Base-by-base conservation (phyloP, 208 protist genomes). In the Leishmania tarentolae region DNA sequence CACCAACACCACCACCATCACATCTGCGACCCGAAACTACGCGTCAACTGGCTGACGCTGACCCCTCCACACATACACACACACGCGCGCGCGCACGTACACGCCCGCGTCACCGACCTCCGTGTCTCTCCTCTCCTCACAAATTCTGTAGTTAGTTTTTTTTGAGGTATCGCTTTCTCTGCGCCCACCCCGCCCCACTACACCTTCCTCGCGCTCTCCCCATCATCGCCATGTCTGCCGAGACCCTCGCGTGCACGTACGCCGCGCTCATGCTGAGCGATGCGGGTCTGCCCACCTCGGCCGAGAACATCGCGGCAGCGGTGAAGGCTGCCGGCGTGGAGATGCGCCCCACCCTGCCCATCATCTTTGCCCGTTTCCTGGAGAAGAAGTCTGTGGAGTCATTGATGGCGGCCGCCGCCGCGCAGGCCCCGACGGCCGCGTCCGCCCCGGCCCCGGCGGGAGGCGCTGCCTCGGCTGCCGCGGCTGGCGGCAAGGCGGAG, bases 201-300 rank as follows among this genome's bases (percentile, higher is more conserved):
- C 37, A 11, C 17, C 3, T 0, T n/a, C 37, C 37, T 0, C 17
- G 7, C 7, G 37, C 17, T 7, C 68, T 52, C 8, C 15, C 44
- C 68, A 52, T 52, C 68, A 81, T 40, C 80, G 81, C 70, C 47
- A 94, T 94, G 93, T 85, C 80, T 75, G 65, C 76, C 28, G 85
- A 97, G 82, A 90, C 93, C 63, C 91, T 97, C 52, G 93, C 93
- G 31, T 97, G 93, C 88, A 95, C 92, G 28, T 97, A 97, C 82
- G 92, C 94, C 37, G 89, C 87, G 75, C 87, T 96, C 46, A 85
- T 96, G 83, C 89, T 96, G 73, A 86, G 79, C 88, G 92, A 96
- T 78, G 92, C 92, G 46, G 93, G 92, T 71, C 66, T 91, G 50
- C 87, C 94, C 61, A 71, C 90, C 84, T 93, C 89, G 66, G 89